These are phyloP conservation scores for Candida palmyrensis DNA, from an alignment of 805 yeast species.

Conservation along the genomic window DNA sequence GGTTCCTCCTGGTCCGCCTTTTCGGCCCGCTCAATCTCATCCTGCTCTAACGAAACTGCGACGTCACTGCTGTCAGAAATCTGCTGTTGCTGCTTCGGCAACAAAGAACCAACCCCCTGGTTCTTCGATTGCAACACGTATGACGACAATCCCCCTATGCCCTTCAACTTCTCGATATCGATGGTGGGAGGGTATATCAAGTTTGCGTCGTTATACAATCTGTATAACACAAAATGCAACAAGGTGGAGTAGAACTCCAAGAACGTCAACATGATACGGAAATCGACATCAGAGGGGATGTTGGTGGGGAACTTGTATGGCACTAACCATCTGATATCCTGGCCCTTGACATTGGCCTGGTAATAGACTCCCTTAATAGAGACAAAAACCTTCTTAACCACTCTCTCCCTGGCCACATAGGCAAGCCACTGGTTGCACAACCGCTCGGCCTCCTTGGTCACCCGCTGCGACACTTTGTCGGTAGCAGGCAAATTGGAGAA, in stretches of 20 bases:
- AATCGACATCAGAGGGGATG: constrained; percentile 91
- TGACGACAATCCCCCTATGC: constrained; percentile 85
- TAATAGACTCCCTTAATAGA: constrained; percentile 97
- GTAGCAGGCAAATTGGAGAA: constrained; percentile 96
- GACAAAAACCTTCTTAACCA: constrained; percentile 84
- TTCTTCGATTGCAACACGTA: constrained; percentile 63
- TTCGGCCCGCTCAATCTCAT: constrained; percentile 46
- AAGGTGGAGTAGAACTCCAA: constrained; percentile 93
- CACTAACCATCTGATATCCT: constrained; percentile 91
- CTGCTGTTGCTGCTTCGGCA: constrained; percentile 23
- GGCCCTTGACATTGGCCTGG: constrained; percentile 85
- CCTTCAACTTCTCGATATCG: constrained; percentile 65
- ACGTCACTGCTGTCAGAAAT: constrained; percentile 14
- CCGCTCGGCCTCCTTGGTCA: constrained; percentile 82
- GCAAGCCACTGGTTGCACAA: constrained; percentile 96
- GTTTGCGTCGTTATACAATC: constrained; percentile 79
- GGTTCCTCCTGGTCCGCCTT: constrained; percentile 38
- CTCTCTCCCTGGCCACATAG: constrained; percentile 78
- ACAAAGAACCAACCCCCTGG: constrained; percentile 28
- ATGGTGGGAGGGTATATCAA: constrained; percentile 89
- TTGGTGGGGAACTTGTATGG: constrained; percentile 97
- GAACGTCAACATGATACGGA: constrained; percentile 94
- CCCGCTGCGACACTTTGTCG: constrained; percentile 68
- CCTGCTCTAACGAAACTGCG: constrained; percentile 31
- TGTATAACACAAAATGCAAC: constrained; percentile 80